These are phyloP conservation scores for Funneliformis caledonium DNA, from an alignment of 371 early-diverging fungal genomes.

Conservation along the genomic window DNA sequence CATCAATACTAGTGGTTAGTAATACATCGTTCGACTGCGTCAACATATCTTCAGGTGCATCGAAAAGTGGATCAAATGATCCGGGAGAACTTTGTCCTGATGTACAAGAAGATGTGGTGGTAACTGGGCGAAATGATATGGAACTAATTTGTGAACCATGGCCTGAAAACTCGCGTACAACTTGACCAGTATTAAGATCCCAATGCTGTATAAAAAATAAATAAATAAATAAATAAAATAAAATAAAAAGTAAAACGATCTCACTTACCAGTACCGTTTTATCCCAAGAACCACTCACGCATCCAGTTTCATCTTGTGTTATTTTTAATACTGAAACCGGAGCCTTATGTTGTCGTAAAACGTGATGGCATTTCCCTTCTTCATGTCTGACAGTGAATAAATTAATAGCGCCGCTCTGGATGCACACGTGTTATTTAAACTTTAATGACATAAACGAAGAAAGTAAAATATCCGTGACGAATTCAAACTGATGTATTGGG, in stretches of 20 bases:
- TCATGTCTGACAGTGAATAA: conserved; percentile 91
- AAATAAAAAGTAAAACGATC: background rate
- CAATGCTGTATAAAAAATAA: conserved; percentile 66
- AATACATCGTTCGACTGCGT: conserved; percentile 51
- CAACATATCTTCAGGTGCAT: conserved; percentile 48
- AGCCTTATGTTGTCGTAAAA: conserved; percentile 77
- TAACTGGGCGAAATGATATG: conserved; percentile 70
- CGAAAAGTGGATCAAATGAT: conserved; percentile 41
- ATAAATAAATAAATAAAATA: conserved; percentile 9
- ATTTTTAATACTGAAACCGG: conserved; percentile 86
- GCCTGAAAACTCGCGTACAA: conserved; percentile 71
- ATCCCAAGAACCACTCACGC: conserved; percentile 96
- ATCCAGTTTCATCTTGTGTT: conserved; percentile 73
- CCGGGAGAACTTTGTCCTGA: conserved; percentile 23
- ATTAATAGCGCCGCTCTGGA: conserved; percentile 82
- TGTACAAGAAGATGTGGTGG: conserved; percentile 42
- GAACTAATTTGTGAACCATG: conserved; percentile 85
- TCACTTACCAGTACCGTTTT: conserved; percentile 65
- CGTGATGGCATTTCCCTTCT: conserved; percentile 84
- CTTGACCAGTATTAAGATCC: conserved; percentile 85
- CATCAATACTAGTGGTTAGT: conserved; percentile 88
- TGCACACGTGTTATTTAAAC: conserved; percentile 36
- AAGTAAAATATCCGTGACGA: background rate
- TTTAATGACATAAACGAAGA: background rate
- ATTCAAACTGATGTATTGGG: background rate